These are phyloP conservation scores for Lasiodiplodia citricola DNA, from an alignment of 2,329 filamentous ascomycete species.

Conservation along the genomic window DNA sequence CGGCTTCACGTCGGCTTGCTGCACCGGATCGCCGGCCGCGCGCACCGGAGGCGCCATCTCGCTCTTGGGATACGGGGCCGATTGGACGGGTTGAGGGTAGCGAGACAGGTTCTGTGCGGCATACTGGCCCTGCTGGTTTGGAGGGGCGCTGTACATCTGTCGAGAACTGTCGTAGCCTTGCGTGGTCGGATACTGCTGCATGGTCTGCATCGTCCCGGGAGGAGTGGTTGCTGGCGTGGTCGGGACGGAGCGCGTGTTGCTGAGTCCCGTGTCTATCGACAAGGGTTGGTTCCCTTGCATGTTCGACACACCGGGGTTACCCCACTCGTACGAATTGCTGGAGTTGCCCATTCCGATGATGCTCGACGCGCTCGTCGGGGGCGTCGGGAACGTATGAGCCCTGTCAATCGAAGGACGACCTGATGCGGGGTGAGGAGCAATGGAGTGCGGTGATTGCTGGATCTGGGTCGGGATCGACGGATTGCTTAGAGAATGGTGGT, in stretches of 20 bases:
- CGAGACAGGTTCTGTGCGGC: slow-evolving; percentile 67
- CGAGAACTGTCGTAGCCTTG: slow-evolving; percentile 79
- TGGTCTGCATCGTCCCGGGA: slow-evolving; percentile 77
- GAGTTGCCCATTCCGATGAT: slow-evolving; percentile 77
- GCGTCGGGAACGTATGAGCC: slow-evolving; percentile 91
- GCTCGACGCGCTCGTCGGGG: slow-evolving; percentile 89
- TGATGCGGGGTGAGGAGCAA: slow-evolving; percentile 63
- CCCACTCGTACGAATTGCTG: slow-evolving; percentile 81
- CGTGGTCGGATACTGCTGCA: slow-evolving; percentile 76
- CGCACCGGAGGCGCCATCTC: slow-evolving; percentile 67
- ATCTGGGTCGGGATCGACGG: slow-evolving; percentile 60
- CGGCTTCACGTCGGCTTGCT: slow-evolving; percentile 68
- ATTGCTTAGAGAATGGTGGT: slow-evolving; percentile 71
- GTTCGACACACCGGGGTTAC: slow-evolving; percentile 50
- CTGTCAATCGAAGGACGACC: slow-evolving; percentile 78
- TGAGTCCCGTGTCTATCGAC: slow-evolving; percentile 80
- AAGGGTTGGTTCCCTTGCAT: slow-evolving; percentile 71
- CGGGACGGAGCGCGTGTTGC: slow-evolving; percentile 82
- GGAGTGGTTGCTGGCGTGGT: slow-evolving; percentile 91
- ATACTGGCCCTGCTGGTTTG: slow-evolving; percentile 72
- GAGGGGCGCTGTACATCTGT: slow-evolving; percentile 75
- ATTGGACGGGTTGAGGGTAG: slow-evolving; percentile 61
- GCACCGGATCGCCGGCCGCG: slow-evolving; percentile 65
- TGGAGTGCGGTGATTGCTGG: slow-evolving; percentile 70
- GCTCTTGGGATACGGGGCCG: slow-evolving; percentile 71